Conservation (phyloP, 2,329 filamentous ascomycete genomes). For the Gnomoniopsis smithogilvyi region DNA sequence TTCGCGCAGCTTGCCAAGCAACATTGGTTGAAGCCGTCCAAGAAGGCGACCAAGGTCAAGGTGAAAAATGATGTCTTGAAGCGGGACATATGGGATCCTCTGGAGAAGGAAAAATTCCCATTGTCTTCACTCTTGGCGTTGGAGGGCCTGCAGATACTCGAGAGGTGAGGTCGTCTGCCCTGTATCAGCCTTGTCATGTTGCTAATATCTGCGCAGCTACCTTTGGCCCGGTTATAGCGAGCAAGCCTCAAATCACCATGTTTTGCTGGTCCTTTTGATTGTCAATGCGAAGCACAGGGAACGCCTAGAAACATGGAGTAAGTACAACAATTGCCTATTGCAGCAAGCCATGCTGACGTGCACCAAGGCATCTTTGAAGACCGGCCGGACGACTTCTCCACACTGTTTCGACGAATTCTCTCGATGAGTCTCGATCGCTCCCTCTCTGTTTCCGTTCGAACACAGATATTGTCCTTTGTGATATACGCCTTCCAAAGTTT, state of each 20-base stretch:
- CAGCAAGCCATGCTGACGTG: conserved; percentile 4
- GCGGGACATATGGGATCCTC: conserved; percentile 80
- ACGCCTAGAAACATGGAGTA: conserved; percentile 82
- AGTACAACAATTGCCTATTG: conserved; percentile 25
- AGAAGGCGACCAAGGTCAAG: conserved; percentile 61
- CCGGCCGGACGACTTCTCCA: conserved; percentile 78
- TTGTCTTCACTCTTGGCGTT: conserved; percentile 76
- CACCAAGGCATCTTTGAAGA: conserved; percentile 68
- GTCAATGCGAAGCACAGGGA: conserved; percentile 87
- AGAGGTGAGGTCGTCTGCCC: conserved; percentile 54
- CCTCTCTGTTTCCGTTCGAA: conserved; percentile 64
- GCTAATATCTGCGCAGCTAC: conserved; percentile 55
- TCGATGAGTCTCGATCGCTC: conserved; percentile 78
- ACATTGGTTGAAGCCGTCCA: conserved; percentile 73
- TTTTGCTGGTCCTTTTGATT: conserved; percentile 81
- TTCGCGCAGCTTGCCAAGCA: conserved; percentile 77
- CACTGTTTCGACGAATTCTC: conserved; percentile 82
- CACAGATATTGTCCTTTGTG: conserved; percentile 83
- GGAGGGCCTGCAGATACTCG: conserved; percentile 86
- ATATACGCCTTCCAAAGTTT: conserved; percentile 92
- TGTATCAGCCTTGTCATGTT: neutral
- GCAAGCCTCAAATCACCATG: conserved; percentile 86
- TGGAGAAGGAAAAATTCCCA: conserved; percentile 78
- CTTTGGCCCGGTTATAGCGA: conserved; percentile 93
- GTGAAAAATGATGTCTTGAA: conserved; percentile 85